Evolutionary conservation across 352 stramenopile genomes (phyloP), one percentile per base, ranked within the genome.

Genomic region (Pilasporangium apinafurcum): DNA sequence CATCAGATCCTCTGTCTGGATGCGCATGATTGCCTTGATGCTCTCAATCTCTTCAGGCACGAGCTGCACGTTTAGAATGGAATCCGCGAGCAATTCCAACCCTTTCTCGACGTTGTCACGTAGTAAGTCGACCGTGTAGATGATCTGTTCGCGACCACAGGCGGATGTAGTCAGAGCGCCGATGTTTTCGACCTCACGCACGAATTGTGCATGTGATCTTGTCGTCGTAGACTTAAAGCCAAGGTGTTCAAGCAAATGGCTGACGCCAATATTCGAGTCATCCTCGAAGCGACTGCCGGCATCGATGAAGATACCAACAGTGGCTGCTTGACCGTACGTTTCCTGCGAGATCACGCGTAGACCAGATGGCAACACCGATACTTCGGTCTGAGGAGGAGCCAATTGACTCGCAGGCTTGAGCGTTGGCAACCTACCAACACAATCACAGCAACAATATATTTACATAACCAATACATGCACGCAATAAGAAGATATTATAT

Each of bases 111-210:
- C 79, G 53, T 97, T 98, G 53, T 98, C 93, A 31, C 95, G 82
- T 32, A 99, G 65, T 34, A 98, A 64, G 63, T 99, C 96, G 48
- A 98, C 86, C 51, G 89, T 98, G 66, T 98, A 97, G 36, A 98
- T 89, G 51, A 98, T 97, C 71, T 98, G 92, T 59, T 99, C 96
- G 36, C 96, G 75, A 26, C 80, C 86, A 22, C 77, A 86, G 16
- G 89, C 95, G 31, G 92, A 90, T 39, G 94, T 97, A 10, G 81
- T 89, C 37, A 93, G 84, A 24, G 75, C 93, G 32, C 96, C 94
- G 45, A 98, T 95, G 34, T 90, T 75, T 61, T 98, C 92, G 28
- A 98, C 76, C 43, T 96, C 77, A 27, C 78, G 81, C 45, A 95
- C 78, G 16, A 96, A 62, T 50, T 96, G 71, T 14, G 87, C 79